Evolutionary conservation across 495 filamentous ascomycete genomes (phyloP).

Genomic region (Lepidopterella palustris): DNA sequence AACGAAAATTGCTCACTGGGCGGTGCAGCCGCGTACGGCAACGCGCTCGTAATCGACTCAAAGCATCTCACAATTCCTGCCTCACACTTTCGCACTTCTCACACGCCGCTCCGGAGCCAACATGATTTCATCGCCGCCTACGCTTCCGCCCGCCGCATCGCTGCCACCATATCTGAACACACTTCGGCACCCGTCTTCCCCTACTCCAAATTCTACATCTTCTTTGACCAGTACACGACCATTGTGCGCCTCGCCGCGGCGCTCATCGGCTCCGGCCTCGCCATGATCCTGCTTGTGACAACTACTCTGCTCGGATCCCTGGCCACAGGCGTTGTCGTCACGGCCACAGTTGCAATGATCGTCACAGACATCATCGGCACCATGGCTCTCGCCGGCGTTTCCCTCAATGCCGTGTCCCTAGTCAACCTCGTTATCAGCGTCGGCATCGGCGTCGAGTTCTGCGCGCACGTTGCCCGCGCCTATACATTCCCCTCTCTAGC

Average conservation of each 20-base stretch:
- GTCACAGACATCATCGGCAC: constrained; percentile 90
- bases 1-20: constrained; percentile 78
- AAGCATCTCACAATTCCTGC: constrained; percentile 59
- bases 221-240: constrained; percentile 92
- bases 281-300: constrained; percentile 72
- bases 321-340: constrained; percentile 73
- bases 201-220: constrained; percentile 95
- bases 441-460: constrained; percentile 94
- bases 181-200: constrained; percentile 80
- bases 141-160: constrained; percentile 82
- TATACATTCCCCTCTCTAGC: constrained; percentile 83
- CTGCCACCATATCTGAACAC: constrained; percentile 57
- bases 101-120: constrained; percentile 78
- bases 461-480: constrained; percentile 90
- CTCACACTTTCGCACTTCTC: constrained; percentile 85
- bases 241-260: constrained; percentile 73
- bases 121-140: constrained; percentile 92
- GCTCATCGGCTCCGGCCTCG: constrained; percentile 74
- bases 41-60: constrained; percentile 73
- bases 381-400: constrained; percentile 83
- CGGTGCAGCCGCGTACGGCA: constrained; percentile 78
- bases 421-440: constrained; percentile 96
- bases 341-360: constrained; percentile 81
- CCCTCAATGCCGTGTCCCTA: constrained; percentile 92
- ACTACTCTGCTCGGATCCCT: constrained; percentile 76